Evolutionary conservation across 1,284 basidiomycete genomes (phyloP).

Genomic region (Leccinum glutinopallens): DNA sequence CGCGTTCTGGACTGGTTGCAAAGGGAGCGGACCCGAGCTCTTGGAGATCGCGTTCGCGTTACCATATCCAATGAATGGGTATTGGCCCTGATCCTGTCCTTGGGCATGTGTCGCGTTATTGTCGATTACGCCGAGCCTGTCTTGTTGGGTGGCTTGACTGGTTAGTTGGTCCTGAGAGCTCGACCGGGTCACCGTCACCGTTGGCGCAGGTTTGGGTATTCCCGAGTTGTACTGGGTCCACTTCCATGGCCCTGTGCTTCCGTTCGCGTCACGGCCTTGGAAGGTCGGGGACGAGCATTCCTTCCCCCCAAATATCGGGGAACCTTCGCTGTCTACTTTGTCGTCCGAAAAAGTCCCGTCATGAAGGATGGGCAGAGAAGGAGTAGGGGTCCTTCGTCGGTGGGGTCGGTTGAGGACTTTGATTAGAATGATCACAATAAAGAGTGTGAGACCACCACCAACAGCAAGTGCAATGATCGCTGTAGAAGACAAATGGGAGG

Average conservation of each 20-base stretch:
- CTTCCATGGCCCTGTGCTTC: constrained; percentile 47
- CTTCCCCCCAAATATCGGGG: constrained; percentile 74
- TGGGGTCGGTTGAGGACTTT: constrained; percentile 51
- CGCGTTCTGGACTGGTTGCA: constrained; percentile 40
- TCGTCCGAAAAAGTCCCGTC: constrained; percentile 52
- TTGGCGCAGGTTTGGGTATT: constrained; percentile 34
- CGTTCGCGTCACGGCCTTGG: constrained; percentile 29
- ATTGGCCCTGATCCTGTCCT: constrained; percentile 24
- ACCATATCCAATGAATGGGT: constrained; percentile 30
- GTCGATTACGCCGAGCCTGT: constrained; percentile 2
- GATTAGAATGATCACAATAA: constrained; percentile 53
- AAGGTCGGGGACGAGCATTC: constrained; percentile 57
- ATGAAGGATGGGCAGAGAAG: constrained; percentile 70
- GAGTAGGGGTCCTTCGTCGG: constrained; percentile 54
- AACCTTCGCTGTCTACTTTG: constrained; percentile 52
- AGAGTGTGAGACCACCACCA: constrained; percentile 56
- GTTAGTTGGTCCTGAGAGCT: constrained; percentile 23
- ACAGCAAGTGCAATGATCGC: constrained; percentile 60
- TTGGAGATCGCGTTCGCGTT: constrained; percentile 22
- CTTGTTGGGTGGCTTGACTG: constrained; percentile 7
- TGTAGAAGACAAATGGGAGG: constrained; percentile 35
- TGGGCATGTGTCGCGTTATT: constrained; percentile 4
- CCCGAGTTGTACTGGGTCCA: constrained; percentile 67
- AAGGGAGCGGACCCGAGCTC: constrained; percentile 28
- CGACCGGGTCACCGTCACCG: constrained; percentile 31